Percentiles rank a stretch among this genome's conserved stretches.
Conservation (phyloP, 83 land plant species). For the Thuja plicata region DNA sequence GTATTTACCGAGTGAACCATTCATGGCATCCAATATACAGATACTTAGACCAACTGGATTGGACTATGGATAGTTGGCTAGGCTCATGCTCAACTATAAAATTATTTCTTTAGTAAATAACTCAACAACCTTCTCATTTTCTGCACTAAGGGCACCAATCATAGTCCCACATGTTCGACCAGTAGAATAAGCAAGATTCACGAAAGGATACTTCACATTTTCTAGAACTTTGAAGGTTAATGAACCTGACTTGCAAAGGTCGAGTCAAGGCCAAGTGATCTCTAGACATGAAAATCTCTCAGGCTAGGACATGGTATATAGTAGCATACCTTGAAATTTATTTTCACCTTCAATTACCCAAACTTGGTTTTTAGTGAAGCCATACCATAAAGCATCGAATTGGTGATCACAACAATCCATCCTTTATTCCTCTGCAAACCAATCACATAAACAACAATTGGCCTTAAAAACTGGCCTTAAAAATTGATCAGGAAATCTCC, state of each 20-base stretch:
- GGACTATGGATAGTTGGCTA: no score
- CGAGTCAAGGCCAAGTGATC: constrained; percentile 96
- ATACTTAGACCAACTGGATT: no score
- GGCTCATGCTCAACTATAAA: no score
- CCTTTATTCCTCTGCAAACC: no score
- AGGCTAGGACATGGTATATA: constrained; percentile 96
- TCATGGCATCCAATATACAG: constrained; percentile 9
- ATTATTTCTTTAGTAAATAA: constrained; percentile 92
- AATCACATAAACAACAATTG: no score
- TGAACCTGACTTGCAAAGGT: constrained; percentile 91
- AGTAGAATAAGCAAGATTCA: constrained; percentile 94
- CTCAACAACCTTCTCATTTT: constrained; percentile 98
- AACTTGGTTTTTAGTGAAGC: no score
- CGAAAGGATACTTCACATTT: constrained; percentile 88
- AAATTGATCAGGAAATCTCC: no score
- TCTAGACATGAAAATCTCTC: constrained; percentile 91
- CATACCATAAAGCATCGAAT: no score
- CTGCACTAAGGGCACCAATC: constrained; percentile 98
- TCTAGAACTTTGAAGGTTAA: constrained; percentile 90
- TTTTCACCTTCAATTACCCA: no score
- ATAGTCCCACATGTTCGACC: constrained; percentile 97
- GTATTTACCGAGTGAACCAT: neutral
- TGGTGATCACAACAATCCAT: no score
- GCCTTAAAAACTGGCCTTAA: no score
- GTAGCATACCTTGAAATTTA: no score